Evolutionary conservation across 176 grass and related monocot species (phyloP).

Genomic region (Bolboschoenus planiculmis): DNA sequence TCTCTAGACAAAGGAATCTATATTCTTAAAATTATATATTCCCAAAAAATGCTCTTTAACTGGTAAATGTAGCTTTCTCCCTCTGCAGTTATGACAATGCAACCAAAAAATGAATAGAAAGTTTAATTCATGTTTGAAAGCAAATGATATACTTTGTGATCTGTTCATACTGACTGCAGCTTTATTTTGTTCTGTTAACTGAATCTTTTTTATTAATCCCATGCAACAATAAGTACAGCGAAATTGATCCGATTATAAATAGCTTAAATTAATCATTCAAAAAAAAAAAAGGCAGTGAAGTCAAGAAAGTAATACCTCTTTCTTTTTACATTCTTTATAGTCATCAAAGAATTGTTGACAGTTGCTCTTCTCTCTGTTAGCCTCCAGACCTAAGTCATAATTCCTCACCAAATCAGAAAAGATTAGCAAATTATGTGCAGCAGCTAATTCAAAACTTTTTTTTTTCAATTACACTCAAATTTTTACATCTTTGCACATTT

Average conservation of each 20-base stretch:
- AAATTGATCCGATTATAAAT: not conserved
- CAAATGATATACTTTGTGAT: not conserved
- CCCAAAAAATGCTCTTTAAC: not conserved
- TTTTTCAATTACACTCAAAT: not conserved
- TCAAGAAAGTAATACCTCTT: constrained; percentile 41
- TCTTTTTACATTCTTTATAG: constrained; percentile 96
- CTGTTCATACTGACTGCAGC: too few relatives aligned
- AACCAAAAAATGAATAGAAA: not conserved
- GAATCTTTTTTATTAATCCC: too few relatives aligned
- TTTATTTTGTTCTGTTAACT: too few relatives aligned
- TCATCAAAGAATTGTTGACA: constrained; percentile 83
- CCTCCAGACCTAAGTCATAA: constrained; percentile 50
- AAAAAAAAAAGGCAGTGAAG: not conserved
- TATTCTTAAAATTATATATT: not conserved
- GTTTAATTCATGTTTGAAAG: not conserved
- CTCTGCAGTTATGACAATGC: not conserved
- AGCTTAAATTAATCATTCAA: not conserved
- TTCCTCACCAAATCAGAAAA: constrained; percentile 6
- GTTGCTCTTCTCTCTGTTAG: constrained; percentile 73
- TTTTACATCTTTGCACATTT: not conserved
- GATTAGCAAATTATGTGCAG: not conserved
- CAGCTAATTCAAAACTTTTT: not conserved
- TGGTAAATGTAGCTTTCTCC: not conserved
- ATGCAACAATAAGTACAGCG: too few relatives aligned
- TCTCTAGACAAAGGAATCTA: not conserved